Evolutionary conservation across 768 basidiomycete species (phyloP), one percentile per base, ranked within the genome.

Genomic region (Leucocoprinus sp.): DNA sequence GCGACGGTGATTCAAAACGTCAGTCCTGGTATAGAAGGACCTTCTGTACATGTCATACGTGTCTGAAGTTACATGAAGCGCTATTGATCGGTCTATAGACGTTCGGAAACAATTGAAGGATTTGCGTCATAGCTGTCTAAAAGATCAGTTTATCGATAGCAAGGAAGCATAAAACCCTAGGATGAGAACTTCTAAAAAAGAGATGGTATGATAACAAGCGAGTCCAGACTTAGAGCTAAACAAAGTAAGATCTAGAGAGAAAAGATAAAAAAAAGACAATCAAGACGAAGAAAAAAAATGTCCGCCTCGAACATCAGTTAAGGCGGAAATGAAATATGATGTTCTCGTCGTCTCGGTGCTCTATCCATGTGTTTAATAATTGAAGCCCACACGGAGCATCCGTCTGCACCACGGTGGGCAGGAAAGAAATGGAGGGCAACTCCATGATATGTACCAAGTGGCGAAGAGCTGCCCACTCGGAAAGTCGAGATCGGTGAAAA

Each of bases 321-420:
- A 12, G 18, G 36, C 46, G 46, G 46, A 47, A 28, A 47, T 47
- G 46, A 47, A 26, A 15, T 26, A n/a, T 24, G 42, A n/a, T 27
- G 35, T 19, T 43, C n/a, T 35, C 31, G 9, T 5, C 31, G 9
- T n/a, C 9, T 31, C 31, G 31, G 11, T 11, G 31, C n/a, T 4
- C 11, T 12, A 27, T 27, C 11, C 26, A 27, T 27, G 5, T 11
- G 5, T 27, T 27, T 11, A 27, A 12, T 11, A 5, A 31, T 31
- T 14, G n/a, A 31, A 27, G 11, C n/a, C 11, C 31, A 31, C n/a
- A 8, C 14, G 26, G 31, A 11, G 11, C 14, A 12, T 31, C 31
- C n/a, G 9, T 14, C n/a, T n/a, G 31, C 4, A 12, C 12, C 38
- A 14, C 29, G 21, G 24, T 17, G 27, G 24, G 26, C 11, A 9